These are phyloP conservation scores for Mortierella sp. DNA, from an alignment of 371 early-diverging fungal genomes.

Conservation along the genomic window DNA sequence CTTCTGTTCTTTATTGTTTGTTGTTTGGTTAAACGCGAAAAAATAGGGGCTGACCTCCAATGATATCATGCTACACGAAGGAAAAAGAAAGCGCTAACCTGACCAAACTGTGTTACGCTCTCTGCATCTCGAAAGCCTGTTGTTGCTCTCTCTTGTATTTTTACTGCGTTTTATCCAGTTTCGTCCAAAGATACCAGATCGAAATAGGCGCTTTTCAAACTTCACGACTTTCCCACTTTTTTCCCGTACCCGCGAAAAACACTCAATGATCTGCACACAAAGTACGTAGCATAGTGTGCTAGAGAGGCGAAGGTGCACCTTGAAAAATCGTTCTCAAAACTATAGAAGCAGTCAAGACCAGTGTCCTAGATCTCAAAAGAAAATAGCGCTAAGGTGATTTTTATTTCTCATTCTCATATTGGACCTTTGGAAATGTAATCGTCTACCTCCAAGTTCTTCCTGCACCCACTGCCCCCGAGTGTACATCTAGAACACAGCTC, in stretches of 20 bases:
- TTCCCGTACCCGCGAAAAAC: too few species aligned
- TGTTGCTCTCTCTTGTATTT: background rate
- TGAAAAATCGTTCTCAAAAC: too few species aligned
- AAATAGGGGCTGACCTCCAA: background rate
- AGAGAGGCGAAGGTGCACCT: too few species aligned
- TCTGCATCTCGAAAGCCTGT: background rate
- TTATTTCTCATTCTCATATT: background rate
- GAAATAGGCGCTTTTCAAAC: background rate
- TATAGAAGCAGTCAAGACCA: background rate
- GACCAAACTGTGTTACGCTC: background rate
- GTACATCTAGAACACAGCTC: background rate
- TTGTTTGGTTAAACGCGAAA: background rate
- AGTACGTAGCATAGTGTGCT: too few species aligned
- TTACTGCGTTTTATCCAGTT: background rate
- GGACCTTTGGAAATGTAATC: background rate
- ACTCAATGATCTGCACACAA: too few species aligned
- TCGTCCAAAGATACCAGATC: too few species aligned
- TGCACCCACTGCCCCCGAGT: background rate
- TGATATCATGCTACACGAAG: background rate
- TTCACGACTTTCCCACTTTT: too few species aligned
- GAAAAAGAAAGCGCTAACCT: background rate
- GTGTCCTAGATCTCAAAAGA: background rate
- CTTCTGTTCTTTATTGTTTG: background rate
- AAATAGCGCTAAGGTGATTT: background rate
- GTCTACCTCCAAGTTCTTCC: background rate